These are phyloP conservation scores for Graphiopsis chlorocephala DNA, from an alignment of 2,329 filamentous ascomycete genomes.

Conservation along the genomic window DNA sequence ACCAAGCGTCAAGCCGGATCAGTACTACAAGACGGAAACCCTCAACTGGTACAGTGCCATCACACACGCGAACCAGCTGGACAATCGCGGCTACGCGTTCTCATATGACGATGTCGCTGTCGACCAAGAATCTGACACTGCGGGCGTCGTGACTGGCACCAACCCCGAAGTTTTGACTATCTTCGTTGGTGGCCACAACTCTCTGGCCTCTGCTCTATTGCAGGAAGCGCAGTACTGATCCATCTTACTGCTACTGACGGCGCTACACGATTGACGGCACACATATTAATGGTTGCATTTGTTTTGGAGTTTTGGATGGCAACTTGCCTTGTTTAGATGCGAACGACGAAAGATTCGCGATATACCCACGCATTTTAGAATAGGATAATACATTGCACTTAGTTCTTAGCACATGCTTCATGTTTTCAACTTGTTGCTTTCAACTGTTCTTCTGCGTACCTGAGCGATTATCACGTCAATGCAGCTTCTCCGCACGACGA, in stretches of 20 bases:
- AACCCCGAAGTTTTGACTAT: constrained; percentile 43
- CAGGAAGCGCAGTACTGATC: constrained; percentile 5
- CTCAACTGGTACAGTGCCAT: constrained; percentile 49
- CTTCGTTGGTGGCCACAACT: constrained; percentile 41
- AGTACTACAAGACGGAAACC: constrained; percentile 41
- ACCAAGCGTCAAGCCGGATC: constrained; percentile 43
- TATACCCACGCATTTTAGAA: neutral
- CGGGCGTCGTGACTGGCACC: constrained; percentile 44
- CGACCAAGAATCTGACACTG: constrained; percentile 50
- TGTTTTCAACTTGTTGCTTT: neutral
- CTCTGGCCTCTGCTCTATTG: neutral
- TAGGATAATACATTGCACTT: neutral
- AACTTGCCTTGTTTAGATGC: neutral
- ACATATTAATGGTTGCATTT: constrained; percentile 7
- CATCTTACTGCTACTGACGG: neutral
- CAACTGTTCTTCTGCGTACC: neutral
- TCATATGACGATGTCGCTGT: constrained; percentile 66
- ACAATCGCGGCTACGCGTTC: constrained; percentile 62
- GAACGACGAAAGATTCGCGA: neutral
- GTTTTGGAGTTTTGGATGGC: neutral
- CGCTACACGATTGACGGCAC: neutral
- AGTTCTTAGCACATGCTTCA: neutral
- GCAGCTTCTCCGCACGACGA: neutral
- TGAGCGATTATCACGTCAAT: neutral
- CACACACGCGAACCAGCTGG: constrained; percentile 56